Percentiles rank a stretch among this genome's conserved stretches.
Evolutionary conservation across 495 filamentous ascomycete genomes (phyloP).

Genomic region (Saxispiralis lemnorum): DNA sequence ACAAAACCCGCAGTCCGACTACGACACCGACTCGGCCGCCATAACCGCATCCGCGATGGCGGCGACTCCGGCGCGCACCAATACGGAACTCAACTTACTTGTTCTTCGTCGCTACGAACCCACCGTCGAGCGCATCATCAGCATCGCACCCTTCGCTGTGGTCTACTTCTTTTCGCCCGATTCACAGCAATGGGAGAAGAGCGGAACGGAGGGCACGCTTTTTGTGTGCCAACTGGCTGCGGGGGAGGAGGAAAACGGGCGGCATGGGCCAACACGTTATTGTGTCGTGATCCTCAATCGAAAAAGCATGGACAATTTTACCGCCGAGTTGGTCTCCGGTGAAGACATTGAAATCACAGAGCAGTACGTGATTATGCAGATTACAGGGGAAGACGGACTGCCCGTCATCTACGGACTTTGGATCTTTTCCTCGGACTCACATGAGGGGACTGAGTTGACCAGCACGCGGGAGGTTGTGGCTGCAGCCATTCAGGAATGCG

Average conservation of each 20-base stretch:
- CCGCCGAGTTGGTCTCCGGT: constrained; percentile 30
- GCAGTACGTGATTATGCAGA: constrained; percentile 42
- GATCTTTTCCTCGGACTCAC: constrained; percentile 33
- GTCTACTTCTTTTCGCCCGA: constrained; percentile 55
- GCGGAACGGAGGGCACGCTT: constrained; percentile 57
- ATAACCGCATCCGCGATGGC: constrained; percentile 22
- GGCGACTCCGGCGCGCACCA: constrained; percentile 39
- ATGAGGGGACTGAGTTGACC: constrained; percentile 9
- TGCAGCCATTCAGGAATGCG: constrained; percentile 39
- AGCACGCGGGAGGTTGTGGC: constrained; percentile 35
- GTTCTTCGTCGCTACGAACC: constrained; percentile 64
- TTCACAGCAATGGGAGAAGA: constrained; percentile 55
- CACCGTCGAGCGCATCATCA: constrained; percentile 44
- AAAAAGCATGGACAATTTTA: constrained; percentile 42
- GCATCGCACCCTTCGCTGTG: constrained; percentile 60
- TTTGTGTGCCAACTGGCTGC: constrained; percentile 46
- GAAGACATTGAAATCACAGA: constrained; percentile 43
- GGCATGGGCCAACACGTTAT: constrained; percentile 24
- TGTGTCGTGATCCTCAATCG: constrained; percentile 44
- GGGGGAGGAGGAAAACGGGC: neutral
- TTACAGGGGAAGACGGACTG: constrained; percentile 11
- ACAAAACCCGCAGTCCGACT: constrained; percentile 34
- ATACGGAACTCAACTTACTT: constrained; percentile 63
- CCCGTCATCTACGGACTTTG: constrained; percentile 40
- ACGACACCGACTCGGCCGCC: constrained; percentile 42